phyloP scores from a whole-genome alignment of 2,329 filamentous ascomycete species.

The Emydomyces testavorans region DNA sequence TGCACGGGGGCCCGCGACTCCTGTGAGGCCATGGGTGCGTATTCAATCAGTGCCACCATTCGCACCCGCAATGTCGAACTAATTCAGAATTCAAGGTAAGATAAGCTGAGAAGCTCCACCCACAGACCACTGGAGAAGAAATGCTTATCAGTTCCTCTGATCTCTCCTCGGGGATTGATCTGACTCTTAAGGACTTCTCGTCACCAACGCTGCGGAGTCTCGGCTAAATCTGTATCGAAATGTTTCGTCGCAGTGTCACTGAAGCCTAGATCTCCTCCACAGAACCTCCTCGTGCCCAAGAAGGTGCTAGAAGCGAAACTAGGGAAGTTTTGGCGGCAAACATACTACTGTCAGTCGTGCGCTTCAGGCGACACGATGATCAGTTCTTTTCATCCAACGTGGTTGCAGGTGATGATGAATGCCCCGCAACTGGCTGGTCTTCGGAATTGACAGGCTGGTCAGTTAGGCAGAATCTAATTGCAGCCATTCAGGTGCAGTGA shows the following conservation, averaged over 20 bases:
- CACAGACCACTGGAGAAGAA: too few relatives aligned
- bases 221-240: not conserved
- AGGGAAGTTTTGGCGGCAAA: not conserved
- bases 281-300: not conserved
- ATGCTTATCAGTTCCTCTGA: too few relatives aligned
- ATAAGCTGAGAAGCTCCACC: too few relatives aligned
- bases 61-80: not conserved
- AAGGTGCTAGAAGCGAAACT: not conserved
- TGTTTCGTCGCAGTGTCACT: conserved; percentile 1
- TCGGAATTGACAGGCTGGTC: too few relatives aligned
- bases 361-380: not conserved
- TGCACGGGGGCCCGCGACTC: conserved; percentile 23
- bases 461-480: not conserved
- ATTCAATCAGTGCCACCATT: conserved; percentile 12
- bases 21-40: conserved; percentile 22
- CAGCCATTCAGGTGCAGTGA: not conserved
- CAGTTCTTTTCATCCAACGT: too few relatives aligned
- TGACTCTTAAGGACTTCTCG: not conserved
- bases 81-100: not conserved
- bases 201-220: not conserved
- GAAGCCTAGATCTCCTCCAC: not conserved
- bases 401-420: too few relatives aligned
- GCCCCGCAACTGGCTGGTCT: too few relatives aligned
- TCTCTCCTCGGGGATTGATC: not conserved
- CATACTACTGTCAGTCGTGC: not conserved